phyloP scores from a whole-genome alignment of 345 rosid species.

The Raphanus raphanistrum region DNA sequence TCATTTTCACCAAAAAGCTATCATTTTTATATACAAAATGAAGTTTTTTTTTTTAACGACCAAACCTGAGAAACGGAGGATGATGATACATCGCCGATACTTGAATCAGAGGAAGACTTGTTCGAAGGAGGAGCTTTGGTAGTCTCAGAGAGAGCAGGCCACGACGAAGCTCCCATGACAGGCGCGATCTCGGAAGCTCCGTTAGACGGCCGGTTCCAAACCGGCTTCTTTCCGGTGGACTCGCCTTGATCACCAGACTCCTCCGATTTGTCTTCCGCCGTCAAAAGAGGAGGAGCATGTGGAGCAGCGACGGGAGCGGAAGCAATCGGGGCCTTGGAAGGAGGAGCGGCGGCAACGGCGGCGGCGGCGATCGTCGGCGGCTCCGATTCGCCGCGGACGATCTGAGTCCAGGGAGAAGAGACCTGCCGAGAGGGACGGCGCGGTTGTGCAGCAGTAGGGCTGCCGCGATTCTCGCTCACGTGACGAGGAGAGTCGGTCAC shows the following conservation, averaged over 20 bases:
- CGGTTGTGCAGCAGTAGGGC: slow-evolving; percentile 17
- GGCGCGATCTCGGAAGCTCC: slow-evolving; percentile 52
- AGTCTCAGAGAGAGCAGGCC: slow-evolving; percentile 50
- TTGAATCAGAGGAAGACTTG: slow-evolving; percentile 42
- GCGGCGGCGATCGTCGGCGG: slow-evolving; percentile 37
- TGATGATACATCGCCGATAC: slow-evolving; percentile 33
- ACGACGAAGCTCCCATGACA: slow-evolving; percentile 45
- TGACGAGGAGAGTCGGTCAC: slow-evolving; percentile 20
- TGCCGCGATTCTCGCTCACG: slow-evolving; percentile 25
- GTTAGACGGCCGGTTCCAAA: slow-evolving; percentile 72
- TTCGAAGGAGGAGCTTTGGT: slow-evolving; percentile 48
- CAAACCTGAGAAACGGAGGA: slow-evolving; percentile 33
- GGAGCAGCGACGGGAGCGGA: slow-evolving; percentile 23
- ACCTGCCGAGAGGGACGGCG: slow-evolving; percentile 33
- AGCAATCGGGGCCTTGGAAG: slow-evolving; percentile 29
- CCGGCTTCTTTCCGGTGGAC: slow-evolving; percentile 60
- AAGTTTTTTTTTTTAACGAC: not conserved
- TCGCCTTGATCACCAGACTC: slow-evolving; percentile 42
- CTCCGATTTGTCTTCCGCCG: slow-evolving; percentile 29
- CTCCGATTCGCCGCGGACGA: slow-evolving; percentile 40
- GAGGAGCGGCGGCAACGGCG: slow-evolving; percentile 26
- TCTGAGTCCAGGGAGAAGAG: slow-evolving; percentile 37
- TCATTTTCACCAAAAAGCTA: not conserved
- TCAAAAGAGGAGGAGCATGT: slow-evolving; percentile 19
- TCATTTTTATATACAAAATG: not conserved